Conservation (phyloP, 108 stramenopile genomes). For the Cylindrotheca fusiformis region DNA sequence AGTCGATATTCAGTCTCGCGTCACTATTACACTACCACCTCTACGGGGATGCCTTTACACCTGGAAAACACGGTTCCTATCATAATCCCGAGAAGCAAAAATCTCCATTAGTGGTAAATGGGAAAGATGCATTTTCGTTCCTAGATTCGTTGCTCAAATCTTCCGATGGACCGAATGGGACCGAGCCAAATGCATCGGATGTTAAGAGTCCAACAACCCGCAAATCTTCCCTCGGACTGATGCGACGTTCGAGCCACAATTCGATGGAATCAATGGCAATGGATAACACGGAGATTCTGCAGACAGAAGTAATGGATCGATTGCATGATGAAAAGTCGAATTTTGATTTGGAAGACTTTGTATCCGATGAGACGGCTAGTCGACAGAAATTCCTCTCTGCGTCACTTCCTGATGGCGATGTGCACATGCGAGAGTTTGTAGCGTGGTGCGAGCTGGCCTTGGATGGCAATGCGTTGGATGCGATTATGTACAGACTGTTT, state of each 20-base stretch:
- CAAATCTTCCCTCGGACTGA: background rate
- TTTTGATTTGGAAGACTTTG: slow-evolving; percentile 19
- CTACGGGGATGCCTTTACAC: slow-evolving; percentile 37
- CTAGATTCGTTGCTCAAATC: background rate
- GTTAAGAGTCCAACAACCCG: background rate
- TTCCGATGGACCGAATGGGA: background rate
- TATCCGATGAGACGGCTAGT: slow-evolving; percentile 1
- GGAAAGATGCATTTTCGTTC: background rate
- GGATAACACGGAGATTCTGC: background rate
- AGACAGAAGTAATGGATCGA: slow-evolving; percentile 34
- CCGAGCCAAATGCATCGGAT: background rate
- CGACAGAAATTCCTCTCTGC: slow-evolving; percentile 81
- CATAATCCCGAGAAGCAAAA: background rate
- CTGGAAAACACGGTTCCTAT: background rate
- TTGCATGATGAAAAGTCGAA: slow-evolving; percentile 11
- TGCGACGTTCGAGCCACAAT: background rate
- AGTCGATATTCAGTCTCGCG: slow-evolving; percentile 50
- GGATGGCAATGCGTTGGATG: slow-evolving; percentile 58
- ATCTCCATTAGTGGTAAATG: background rate
- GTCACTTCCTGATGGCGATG: slow-evolving; percentile 54
- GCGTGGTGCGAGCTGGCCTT: slow-evolving; percentile 43
- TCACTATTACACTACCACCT: slow-evolving; percentile 72
- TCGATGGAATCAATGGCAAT: background rate
- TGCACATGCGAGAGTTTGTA: slow-evolving; percentile 48
- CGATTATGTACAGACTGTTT: slow-evolving; percentile 60